Evolutionary conservation across 768 basidiomycete species (phyloP).

Genomic region (Leccinum rimulosum): DNA sequence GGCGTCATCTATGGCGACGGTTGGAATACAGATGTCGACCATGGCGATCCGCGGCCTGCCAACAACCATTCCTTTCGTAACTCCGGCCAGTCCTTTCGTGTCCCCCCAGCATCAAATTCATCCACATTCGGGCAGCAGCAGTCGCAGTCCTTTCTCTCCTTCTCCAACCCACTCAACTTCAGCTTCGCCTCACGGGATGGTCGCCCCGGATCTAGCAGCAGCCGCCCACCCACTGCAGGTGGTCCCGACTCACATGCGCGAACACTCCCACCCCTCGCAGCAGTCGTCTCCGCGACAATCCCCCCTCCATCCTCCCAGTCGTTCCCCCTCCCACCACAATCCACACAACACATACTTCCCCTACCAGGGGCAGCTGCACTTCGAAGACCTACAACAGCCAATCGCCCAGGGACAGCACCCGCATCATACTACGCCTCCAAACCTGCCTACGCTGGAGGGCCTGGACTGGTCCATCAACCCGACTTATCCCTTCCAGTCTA

Average conservation of each 20-base stretch:
- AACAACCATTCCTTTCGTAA: constrained; percentile 73
- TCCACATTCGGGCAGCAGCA: constrained; percentile 43
- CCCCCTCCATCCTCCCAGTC: constrained; percentile 41
- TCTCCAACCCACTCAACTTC: constrained; percentile 48
- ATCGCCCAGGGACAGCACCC: constrained; percentile 71
- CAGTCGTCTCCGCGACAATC: constrained; percentile 75
- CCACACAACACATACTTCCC: constrained; percentile 52
- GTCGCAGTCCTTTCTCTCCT: constrained; percentile 71
- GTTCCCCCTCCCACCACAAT: constrained; percentile 40
- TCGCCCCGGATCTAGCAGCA: constrained; percentile 47
- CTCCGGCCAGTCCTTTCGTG: constrained; percentile 81
- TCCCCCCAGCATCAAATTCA: constrained; percentile 44
- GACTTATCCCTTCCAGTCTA: constrained; percentile 40
- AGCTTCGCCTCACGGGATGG: constrained; percentile 39
- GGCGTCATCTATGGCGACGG: constrained; percentile 30
- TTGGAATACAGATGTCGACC: constrained; percentile 40
- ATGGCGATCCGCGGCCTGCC: constrained; percentile 36
- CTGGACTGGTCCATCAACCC: constrained; percentile 52
- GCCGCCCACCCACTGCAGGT: constrained; percentile 54
- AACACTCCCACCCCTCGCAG: constrained; percentile 71
- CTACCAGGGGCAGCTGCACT: constrained; percentile 52
- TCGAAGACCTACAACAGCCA: constrained; percentile 57
- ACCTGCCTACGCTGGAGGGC: constrained; percentile 47
- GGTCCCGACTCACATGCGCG: constrained; percentile 41
- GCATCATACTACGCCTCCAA: constrained; percentile 55